These are phyloP conservation scores for Penicillium sp. DNA, from an alignment of 2,329 filamentous ascomycete species.

Conservation along the genomic window DNA sequence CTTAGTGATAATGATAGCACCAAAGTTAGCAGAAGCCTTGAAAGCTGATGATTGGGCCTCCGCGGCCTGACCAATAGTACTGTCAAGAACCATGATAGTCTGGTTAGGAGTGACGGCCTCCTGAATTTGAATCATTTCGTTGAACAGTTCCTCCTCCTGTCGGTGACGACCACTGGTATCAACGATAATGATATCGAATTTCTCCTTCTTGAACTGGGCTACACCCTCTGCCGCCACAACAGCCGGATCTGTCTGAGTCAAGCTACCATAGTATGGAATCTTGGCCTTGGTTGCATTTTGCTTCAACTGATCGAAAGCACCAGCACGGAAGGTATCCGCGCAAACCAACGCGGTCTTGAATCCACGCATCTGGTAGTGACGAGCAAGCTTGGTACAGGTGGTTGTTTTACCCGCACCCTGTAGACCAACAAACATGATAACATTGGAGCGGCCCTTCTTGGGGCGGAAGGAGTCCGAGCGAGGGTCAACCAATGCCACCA, in stretches of 20 bases:
- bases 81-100: slow-evolving; percentile 97
- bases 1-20: slow-evolving; percentile 98
- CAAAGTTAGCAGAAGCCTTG: slow-evolving; percentile 95
- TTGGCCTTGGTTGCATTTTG: slow-evolving; percentile 99
- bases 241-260: slow-evolving; percentile 94
- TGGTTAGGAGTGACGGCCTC: slow-evolving; percentile 86
- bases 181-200: slow-evolving; percentile 97
- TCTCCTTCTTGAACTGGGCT: slow-evolving; percentile 98
- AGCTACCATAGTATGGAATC: slow-evolving; percentile 95
- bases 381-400: slow-evolving; percentile 92
- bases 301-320: slow-evolving; percentile 97
- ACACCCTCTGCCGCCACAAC: slow-evolving; percentile 94
- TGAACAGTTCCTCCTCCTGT: slow-evolving; percentile 92
- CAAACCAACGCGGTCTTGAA: slow-evolving; percentile 94
- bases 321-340: slow-evolving; percentile 96
- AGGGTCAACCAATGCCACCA: slow-evolving; percentile 92
- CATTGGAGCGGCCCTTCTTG: slow-evolving; percentile 92
- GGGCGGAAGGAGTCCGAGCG: slow-evolving; percentile 95
- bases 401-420: slow-evolving; percentile 98
- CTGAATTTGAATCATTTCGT: slow-evolving; percentile 98
- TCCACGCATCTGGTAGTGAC: slow-evolving; percentile 90
- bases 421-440: slow-evolving; percentile 99
- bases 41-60: slow-evolving; percentile 94
- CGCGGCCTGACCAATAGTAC: slow-evolving; percentile 93
- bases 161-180: slow-evolving; percentile 94